Base-by-base conservation (phyloP, 2,329 filamentous ascomycete genomes). In the Alternaria infectoria region DNA sequence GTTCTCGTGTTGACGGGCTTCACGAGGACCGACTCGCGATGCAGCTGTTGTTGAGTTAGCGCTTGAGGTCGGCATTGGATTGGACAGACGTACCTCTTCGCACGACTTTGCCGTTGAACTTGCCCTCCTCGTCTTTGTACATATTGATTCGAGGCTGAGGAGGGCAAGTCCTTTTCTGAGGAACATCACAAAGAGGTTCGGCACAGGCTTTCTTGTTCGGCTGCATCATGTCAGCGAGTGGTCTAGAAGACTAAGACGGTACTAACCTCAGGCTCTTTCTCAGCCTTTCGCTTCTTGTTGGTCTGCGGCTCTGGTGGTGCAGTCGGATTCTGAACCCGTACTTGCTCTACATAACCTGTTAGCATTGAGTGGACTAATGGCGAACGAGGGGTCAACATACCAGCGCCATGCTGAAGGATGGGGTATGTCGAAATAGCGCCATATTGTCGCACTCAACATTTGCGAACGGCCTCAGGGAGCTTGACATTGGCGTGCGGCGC, bases 401-500 rank as follows among this genome's bases (percentile, higher is more conserved):
- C n/a, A n/a, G n/a, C n/a, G n/a, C n/a, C n/a, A n/a, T n/a, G n/a
- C n/a, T n/a, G n/a, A n/a, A n/a, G n/a, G n/a, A n/a, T n/a, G n/a
- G n/a, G n/a, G n/a, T n/a, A n/a, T n/a, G n/a, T 40, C 36, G 36
- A 40, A 40, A 40, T 7, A 40, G n/a, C 15, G 36, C 36, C 36
- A 40, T 17, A 40, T 40, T 11, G 36, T 40, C 15, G 36, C 36
- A 40, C 36, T 40, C 36, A 40, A 40, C 36, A 40, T 3, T 40
- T 40, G 2, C 36, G n/a, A 40, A 40, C 36, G 36, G 36, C 4
- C 36, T 40, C 15, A 0, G 36, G 36, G n/a, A 40, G 36, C 36
- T 40, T 40, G n/a, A 40, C 36, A 17, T 40, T 11, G 6, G 36
- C 36, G n/a, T 40, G 15, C 40, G 83, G 81, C 64, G 84, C 79